A percentile compares a stretch with the other conserved stretches of the same genome.
Evolutionary conservation across 257 asterid species (phyloP).

Genomic region (Marsdenia floribunda): DNA sequence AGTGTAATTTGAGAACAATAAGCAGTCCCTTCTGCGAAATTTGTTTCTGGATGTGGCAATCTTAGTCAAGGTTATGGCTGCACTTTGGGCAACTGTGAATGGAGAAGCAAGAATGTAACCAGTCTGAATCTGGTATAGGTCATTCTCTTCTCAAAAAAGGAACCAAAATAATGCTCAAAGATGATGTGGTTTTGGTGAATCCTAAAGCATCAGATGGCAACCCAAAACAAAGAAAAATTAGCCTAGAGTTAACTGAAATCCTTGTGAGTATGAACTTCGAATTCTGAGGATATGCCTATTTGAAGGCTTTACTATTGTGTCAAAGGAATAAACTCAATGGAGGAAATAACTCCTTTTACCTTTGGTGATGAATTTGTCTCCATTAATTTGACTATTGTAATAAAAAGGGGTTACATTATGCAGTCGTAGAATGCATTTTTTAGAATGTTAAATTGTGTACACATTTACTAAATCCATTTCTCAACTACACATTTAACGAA

Average conservation of each 20-base stretch:
- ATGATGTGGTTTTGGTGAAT: not conserved
- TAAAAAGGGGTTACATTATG: not conserved
- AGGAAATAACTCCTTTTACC: not conserved
- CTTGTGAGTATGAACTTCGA: not conserved
- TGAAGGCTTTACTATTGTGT: not conserved
- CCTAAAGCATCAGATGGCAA: not conserved
- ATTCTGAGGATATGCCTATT: not conserved
- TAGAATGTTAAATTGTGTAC: not conserved
- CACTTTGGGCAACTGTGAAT: not conserved
- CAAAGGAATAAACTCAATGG: not conserved
- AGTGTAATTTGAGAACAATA: not conserved
- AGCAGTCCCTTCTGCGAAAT: not conserved
- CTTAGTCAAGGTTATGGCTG: not conserved
- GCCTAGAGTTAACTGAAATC: conserved; percentile 1
- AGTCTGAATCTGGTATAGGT: not conserved
- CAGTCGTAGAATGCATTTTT: not conserved
- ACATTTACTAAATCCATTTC: too few relatives aligned
- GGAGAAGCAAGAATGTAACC: not conserved
- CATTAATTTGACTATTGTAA: not conserved
- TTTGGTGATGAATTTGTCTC: not conserved
- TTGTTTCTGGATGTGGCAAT: not conserved
- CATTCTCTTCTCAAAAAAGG: not conserved
- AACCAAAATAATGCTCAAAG: not conserved
- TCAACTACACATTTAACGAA: too few relatives aligned
- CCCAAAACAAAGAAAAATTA: not conserved